Base-by-base conservation (phyloP, 257 asterid species). In the Salvia hispanica region DNA sequence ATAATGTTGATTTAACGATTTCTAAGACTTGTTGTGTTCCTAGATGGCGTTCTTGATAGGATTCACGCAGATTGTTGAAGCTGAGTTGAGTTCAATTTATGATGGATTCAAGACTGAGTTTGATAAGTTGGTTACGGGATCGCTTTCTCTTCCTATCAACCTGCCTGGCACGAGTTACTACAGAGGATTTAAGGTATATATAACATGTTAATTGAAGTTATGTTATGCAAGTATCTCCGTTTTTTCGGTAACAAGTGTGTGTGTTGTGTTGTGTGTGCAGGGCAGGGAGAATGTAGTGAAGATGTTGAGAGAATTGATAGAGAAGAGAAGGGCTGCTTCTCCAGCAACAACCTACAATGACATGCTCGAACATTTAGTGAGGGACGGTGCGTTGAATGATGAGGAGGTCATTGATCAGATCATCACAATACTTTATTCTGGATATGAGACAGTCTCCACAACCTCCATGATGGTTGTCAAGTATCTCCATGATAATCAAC, bases 401-500 rank as follows among this genome's bases (percentile, higher is more conserved):
- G 97, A 83, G 11, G 97, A 92, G 45, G 82, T 89, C 21, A 71
- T 87, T 6, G 97, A 90, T 72, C 90, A 86, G 57, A 86, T 92
- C 57, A 86, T 92, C 74, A 81, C 98, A 0, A 86, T 92, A 55
- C 55, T 92, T 71, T 87, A 92, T 70, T 88, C 98, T 31, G 98
- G 98, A 9, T 92, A 77, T 58, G 98, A 92, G 70, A 92, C 98
- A 14, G 90, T 86, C 34, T 90, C 98, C 9, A 86, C 90, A 3
- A 90, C 95, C 57, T 72, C 91, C 7, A 86, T 92, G 98, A 92
- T 92, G 97, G 86, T 90, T 53, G 78, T 90, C 70, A 92, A 90
- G 78, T 92, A 84, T 72, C 97, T 92, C 69, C 91, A 86, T 72
- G 95, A 90, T 56, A 86, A 88, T 75, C 97, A 88, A 15, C 69